A percentile compares a stretch with the other conserved stretches of the same genome.
Evolutionary conservation across 2,329 filamentous ascomycete species (phyloP).

Genomic region (Neophaeococcomyces aloes): DNA sequence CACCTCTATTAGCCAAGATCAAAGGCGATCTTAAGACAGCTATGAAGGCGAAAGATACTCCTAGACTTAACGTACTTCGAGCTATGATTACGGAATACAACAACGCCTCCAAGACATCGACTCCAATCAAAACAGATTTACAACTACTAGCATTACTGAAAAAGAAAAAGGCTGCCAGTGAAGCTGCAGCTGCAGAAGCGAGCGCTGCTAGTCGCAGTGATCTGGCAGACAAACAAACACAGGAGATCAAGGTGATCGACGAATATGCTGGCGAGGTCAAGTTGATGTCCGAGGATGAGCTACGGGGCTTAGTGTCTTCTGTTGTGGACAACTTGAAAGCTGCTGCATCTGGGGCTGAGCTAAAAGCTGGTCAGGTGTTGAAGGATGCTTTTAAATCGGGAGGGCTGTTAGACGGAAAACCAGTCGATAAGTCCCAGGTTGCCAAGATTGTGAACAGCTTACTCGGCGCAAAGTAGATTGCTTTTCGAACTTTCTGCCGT

Average conservation of each 20-base stretch:
- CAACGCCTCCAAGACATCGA: slow-evolving; percentile 37
- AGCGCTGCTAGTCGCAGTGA: slow-evolving; percentile 32
- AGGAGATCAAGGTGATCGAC: slow-evolving; percentile 34
- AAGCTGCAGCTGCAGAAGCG: slow-evolving; percentile 34
- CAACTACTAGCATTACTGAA: slow-evolving; percentile 37
- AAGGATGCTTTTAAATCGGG: slow-evolving; percentile 33
- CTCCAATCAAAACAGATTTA: slow-evolving; percentile 37
- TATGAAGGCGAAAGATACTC: slow-evolving; percentile 40
- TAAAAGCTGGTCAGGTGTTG: slow-evolving; percentile 32
- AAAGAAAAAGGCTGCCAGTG: slow-evolving; percentile 32
- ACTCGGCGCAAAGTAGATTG: not conserved
- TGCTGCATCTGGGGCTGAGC: slow-evolving; percentile 18
- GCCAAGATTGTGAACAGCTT: slow-evolving; percentile 31
- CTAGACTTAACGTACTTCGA: slow-evolving; percentile 38
- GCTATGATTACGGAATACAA: slow-evolving; percentile 41
- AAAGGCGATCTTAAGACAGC: slow-evolving; percentile 38
- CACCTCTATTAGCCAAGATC: slow-evolving; percentile 36
- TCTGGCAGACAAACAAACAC: slow-evolving; percentile 36
- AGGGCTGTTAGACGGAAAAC: slow-evolving; percentile 35
- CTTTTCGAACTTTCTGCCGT: not conserved
- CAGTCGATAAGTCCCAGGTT: slow-evolving; percentile 33
- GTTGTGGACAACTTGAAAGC: slow-evolving; percentile 28
- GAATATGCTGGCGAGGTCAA: slow-evolving; percentile 35
- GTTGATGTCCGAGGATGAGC: slow-evolving; percentile 32
- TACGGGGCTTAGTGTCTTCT: slow-evolving; percentile 28